phyloP scores from a whole-genome alignment of 441 rosid species.

The Viola pubescens region DNA sequence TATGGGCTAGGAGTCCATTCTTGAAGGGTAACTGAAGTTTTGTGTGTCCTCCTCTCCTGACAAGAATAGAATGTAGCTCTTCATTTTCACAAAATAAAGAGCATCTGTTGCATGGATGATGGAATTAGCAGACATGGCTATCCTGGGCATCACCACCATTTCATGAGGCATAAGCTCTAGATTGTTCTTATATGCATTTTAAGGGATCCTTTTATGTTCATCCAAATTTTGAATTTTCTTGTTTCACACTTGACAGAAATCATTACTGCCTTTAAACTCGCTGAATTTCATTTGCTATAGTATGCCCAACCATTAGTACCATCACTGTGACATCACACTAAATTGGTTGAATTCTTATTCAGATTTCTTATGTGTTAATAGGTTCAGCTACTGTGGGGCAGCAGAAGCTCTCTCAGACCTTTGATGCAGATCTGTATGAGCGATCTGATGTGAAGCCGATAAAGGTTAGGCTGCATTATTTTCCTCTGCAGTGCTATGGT shows the following conservation, averaged over 20 bases:
- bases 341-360: constrained; percentile 6
- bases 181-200: not conserved
- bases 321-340: too few species aligned
- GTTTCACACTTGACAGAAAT: not conserved
- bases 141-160: too few species aligned
- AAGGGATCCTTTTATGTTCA: not conserved
- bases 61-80: too few species aligned
- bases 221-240: not conserved
- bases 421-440: constrained; percentile 59
- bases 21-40: too few species aligned
- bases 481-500: too few species aligned
- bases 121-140: too few species aligned
- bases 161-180: not conserved
- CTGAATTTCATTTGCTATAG: constrained; percentile 9
- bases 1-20: too few species aligned
- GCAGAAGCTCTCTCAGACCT: constrained; percentile 48
- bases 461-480: constrained; percentile 44
- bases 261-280: not conserved
- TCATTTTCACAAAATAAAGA: not conserved
- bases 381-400: constrained; percentile 37
- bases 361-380: constrained; percentile 17
- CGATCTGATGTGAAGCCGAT: constrained; percentile 45
- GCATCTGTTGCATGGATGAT: not conserved
- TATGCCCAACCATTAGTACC: too few species aligned
- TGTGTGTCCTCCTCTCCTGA: too few species aligned